Conservation (phyloP, 129 eudicot genomes). For the Ambrosia trifida region DNA sequence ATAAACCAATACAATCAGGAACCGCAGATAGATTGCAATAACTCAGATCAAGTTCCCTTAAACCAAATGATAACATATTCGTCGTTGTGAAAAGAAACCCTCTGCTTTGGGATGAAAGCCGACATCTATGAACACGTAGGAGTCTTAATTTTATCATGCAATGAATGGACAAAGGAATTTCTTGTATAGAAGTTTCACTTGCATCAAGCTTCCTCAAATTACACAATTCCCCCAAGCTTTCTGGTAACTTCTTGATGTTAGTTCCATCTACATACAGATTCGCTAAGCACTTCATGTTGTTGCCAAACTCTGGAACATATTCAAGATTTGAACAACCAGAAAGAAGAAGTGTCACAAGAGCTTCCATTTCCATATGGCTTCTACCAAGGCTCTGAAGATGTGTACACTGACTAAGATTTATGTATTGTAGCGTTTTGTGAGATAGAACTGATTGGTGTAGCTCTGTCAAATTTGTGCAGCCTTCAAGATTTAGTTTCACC, state of each 20-base stretch:
- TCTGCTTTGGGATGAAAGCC: not conserved
- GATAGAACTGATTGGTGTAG: conserved; percentile 19
- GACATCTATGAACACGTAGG: not conserved
- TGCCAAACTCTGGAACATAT: conserved; percentile 22
- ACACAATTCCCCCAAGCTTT: conserved; percentile 16
- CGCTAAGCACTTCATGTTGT: conserved; percentile 13
- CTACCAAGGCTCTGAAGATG: conserved; percentile 15
- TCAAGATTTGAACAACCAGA: conserved; percentile 24
- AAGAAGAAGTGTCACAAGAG: conserved; percentile 22
- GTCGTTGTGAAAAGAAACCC: not conserved
- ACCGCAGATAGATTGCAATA: conserved; percentile 22
- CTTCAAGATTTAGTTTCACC: conserved; percentile 18
- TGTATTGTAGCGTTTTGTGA: not conserved
- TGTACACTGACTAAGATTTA: conserved; percentile 20
- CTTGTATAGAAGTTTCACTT: conserved; percentile 16
- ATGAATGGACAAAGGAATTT: conserved; percentile 13
- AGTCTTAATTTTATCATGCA: not conserved
- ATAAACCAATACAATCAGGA: conserved; percentile 17
- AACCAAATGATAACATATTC: not conserved
- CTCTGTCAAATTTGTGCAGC: conserved; percentile 8
- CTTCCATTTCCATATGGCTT: conserved; percentile 19
- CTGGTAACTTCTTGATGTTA: conserved; percentile 21
- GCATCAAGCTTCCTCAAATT: conserved; percentile 19
- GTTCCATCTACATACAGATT: conserved; percentile 12
- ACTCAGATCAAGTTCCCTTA: conserved; percentile 21